Evolutionary conservation across 1,139 yeast species (phyloP), one percentile per base, ranked within the genome.

Genomic region (Meyerozyma elateridarum): DNA sequence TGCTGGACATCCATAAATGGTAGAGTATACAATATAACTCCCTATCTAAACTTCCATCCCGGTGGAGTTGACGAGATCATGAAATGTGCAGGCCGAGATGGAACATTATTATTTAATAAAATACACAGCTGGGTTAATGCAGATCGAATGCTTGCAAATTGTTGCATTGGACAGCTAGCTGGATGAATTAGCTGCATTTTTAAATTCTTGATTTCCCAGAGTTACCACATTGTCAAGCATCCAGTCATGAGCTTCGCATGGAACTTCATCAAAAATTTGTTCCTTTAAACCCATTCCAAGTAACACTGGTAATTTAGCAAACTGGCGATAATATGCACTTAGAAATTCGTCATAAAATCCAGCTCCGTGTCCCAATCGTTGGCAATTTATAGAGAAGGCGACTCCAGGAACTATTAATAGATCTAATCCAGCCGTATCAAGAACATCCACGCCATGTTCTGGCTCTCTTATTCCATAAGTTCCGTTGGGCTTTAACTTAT

Each of bases 91-190:
- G 96, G 96, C 0, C 67, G 68, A 38, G 96, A 89, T 51, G 94
- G 93, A 1, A 87, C 96, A 1, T 46, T 59, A n/a, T 49, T 85
- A 40, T 91, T 91, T 49, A 78, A 79, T 55, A 78, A 79, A 54
- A 84, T 83, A 42, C 96, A 88, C 51, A 67, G 85, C 18, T 88
- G 96, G 96, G 95, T 82, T 1, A 89, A 85, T 54, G 85, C 68
- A 29, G 96, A 89, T 45, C 62, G 87, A 42, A 76, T 91, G 73
- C 59, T 91, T 37, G 87, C 77, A 45, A 76, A 74, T 35, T 88
- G 96, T 48, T 59, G 79, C 39, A 71, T 91, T 3, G 98, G 98
- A 2, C 52, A 79, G 22, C 63, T 46, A 18, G 37, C 36, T 15
- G 35, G 35, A 18, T 24, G 27, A 24, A 13, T 8, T n/a, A 12